Base-by-base conservation (phyloP, 257 asterid species). In the Handroanthus guayacan region DNA sequence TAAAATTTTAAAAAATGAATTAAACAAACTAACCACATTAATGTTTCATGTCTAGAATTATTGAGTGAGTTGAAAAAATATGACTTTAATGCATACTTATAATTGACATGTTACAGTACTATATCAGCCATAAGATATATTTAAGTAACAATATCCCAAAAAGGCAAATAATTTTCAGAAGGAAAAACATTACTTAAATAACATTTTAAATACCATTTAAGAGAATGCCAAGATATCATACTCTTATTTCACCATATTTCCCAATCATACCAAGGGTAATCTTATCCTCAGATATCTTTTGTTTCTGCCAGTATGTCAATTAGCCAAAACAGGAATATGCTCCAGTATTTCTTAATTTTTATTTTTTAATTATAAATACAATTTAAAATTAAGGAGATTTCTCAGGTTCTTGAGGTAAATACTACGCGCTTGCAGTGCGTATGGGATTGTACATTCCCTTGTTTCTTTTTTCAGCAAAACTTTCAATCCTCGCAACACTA, bases 281-380 rank as follows among this genome's bases (percentile, higher is more conserved):
- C 14, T 57, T 1, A 62, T 44, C 62, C 62, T 60, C 34, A 67
- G 45, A 54, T 60, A 57, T 65, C 5, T 79, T 79, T 36, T 61
- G 67, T 72, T 68, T 65, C 14, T 51, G 79, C 20, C 48, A 17
- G n/a, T 60, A 44, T 70, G 79, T 81, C 69, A 41, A 64, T 77
- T 84, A 77, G 69, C 83, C 67, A 75, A 84, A 86, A 41, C 61
- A 44, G 82, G 78, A 43, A 79, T 62, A 60, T 58, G 62, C 63
- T 72, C 17, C 62, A 69, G 7, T 16, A 36, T 55, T 2, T 6
- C 20, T 18, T 18, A 3, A 1, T 9, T 58, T 31, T 25, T 11
- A 2, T 20, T 20, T 20, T 2, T 57, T 9, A 18, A n/a, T 54
- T n/a, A 51, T 51, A 51, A 8, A 8, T 8, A 47, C 14, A 8